Conservation (phyloP, 176 grass and related monocot species). For the Zea mays region Zm-B73-REFERENCE-NAM-5.0 NC_050099.1:161398501-161399000, state of each 20-base stretch:
- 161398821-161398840: not conserved
- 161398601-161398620: not conserved
- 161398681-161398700: not conserved
- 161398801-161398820: not conserved
- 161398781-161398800: not conserved
- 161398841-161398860: not conserved
- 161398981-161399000: not conserved
- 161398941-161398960: not conserved
- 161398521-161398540: slow-evolving; percentile 22
- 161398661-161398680: not conserved
- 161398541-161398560: not conserved
- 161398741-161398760: not conserved
- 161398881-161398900: not conserved
- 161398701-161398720: not conserved
- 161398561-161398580: not conserved
- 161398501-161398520: slow-evolving; percentile 22
- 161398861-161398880: not conserved
- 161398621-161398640: not conserved
- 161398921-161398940: not conserved
- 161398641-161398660: not conserved
- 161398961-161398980: not conserved
- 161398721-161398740: not conserved
- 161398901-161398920: not conserved
- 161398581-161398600: slow-evolving; percentile 10
- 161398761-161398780: not conserved